Evolutionary conservation across 352 stramenopile species (phyloP), one percentile per base, ranked within the genome.

Genomic region (Pythium guiyangense): DNA sequence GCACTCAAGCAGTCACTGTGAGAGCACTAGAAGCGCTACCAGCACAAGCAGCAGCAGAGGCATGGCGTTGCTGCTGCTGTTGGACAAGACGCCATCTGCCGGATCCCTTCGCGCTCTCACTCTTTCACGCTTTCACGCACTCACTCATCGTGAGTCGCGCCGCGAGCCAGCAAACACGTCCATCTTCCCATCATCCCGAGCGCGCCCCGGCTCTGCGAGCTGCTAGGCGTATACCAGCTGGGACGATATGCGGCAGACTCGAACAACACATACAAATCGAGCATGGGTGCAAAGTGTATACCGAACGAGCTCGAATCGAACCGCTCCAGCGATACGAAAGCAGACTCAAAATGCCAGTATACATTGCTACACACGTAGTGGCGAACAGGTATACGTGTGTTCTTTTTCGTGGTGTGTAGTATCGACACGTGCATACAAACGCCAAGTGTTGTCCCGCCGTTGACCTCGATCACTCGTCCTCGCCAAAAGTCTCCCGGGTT

Each of bases 31-130:
- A n/a, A n/a, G n/a, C n/a, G n/a, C n/a, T n/a, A n/a, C n/a, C 37
- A 43, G 37, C 37, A 18, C 11, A 0, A 43, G 37, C 5, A 5
- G 2, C 29, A 34, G 0, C 5, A 9, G 29, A 34, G 29, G 5
- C 29, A 9, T 9, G 9, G 29, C 29, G 9, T 6, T 9, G 29
- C 29, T 6, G 37, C 17, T 43, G 37, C 39, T 18, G 39, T 14
- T 44, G 39, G 39, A 44, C 39, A 44, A 44, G 39, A 44, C n/a
- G n/a, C 39, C 39, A 44, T 44, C 39, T 35, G 55, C 49, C 20
- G 22, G 22, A 51, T 51, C 46, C 46, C 5, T 10, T 37, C 29
- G 29, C 29, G 29, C 29, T 34, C 29, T 34, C 29, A 34, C 29
- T 34, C 6, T 37, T 10, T 37, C 31, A 37, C 31, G 1, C 29